Conservation (phyloP, 2,329 filamentous ascomycete species). For the Penicillium sp. region DNA sequence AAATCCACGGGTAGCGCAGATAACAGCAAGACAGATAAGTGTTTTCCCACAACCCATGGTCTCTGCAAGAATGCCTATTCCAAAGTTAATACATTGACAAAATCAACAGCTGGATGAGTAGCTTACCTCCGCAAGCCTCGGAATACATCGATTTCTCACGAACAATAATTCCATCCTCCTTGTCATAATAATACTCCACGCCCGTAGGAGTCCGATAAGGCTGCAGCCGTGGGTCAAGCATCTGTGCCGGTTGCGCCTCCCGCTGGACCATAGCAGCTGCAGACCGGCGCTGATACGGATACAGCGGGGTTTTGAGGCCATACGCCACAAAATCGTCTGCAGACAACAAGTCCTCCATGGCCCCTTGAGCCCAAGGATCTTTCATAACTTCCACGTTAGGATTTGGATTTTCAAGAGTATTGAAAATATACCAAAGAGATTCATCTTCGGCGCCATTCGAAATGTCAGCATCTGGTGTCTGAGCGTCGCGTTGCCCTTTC, state of each 20-base stretch:
- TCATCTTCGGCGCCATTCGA: constrained; percentile 37
- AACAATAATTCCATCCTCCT: constrained; percentile 61
- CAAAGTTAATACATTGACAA: not conserved
- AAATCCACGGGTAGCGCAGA: constrained; percentile 73
- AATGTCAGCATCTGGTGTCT: constrained; percentile 4
- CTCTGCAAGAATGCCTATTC: constrained; percentile 44
- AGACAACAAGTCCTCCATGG: constrained; percentile 40
- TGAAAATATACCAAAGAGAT: constrained; percentile 53
- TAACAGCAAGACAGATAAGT: constrained; percentile 74
- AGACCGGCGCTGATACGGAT: constrained; percentile 77
- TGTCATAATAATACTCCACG: constrained; percentile 67
- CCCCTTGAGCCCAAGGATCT: constrained; percentile 32
- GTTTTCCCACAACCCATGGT: constrained; percentile 73
- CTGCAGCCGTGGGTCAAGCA: constrained; percentile 73
- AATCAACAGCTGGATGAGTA: not conserved
- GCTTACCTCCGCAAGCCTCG: constrained; percentile 66
- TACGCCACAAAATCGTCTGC: constrained; percentile 22
- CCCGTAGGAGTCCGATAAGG: constrained; percentile 61
- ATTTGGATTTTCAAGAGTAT: constrained; percentile 45
- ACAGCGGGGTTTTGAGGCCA: constrained; percentile 60
- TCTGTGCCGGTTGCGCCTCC: constrained; percentile 64
- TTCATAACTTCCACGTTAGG: constrained; percentile 31
- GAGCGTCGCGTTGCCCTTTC: constrained; percentile 28
- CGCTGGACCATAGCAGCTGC: constrained; percentile 81
- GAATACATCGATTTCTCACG: constrained; percentile 73